These are phyloP conservation scores for Iris pallida DNA, from an alignment of 116 monocot species.

Conservation along the genomic window DNA sequence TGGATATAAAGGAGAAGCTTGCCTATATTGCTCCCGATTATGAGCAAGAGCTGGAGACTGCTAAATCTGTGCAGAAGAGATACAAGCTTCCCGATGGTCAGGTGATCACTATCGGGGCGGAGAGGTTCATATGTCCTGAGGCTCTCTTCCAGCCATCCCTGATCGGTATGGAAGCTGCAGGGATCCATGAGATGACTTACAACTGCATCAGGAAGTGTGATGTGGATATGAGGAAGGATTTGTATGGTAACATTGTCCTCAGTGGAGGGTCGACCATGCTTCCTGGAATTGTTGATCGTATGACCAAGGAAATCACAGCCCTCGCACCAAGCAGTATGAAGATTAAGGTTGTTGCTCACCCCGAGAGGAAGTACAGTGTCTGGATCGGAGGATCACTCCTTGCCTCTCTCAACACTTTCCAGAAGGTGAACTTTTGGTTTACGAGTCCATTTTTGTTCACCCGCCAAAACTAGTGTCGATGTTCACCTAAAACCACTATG, in stretches of 20 bases:
- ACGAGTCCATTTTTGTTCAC: too few relatives aligned
- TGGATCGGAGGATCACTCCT: slow-evolving; percentile 32
- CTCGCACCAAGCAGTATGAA: slow-evolving; percentile 22
- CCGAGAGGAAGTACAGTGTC: slow-evolving; percentile 21
- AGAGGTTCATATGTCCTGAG: slow-evolving; percentile 17
- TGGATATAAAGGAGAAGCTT: slow-evolving; percentile 19
- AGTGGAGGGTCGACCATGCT: slow-evolving; percentile 22
- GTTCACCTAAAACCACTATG: too few relatives aligned
- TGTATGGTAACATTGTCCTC: slow-evolving; percentile 26
- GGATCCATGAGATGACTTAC: slow-evolving; percentile 64
- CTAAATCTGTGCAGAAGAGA: slow-evolving; percentile 19
- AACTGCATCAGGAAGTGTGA: slow-evolving; percentile 71
- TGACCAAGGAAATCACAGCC: slow-evolving; percentile 14
- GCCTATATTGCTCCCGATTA: slow-evolving; percentile 17
- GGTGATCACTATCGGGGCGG: slow-evolving; percentile 16
- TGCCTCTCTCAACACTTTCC: slow-evolving; percentile 19
- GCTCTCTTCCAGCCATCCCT: slow-evolving; percentile 43
- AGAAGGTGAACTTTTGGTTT: slow-evolving; percentile 5
- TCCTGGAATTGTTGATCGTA: slow-evolving; percentile 20
- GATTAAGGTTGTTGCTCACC: slow-evolving; percentile 20
- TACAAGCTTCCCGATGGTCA: slow-evolving; percentile 22
- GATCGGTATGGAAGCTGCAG: slow-evolving; percentile 65
- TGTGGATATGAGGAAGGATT: slow-evolving; percentile 67
- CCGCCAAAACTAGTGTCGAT: too few relatives aligned
- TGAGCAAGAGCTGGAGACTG: slow-evolving; percentile 13